Conservation (phyloP, 202 grass and related monocot genomes). For the Bolboschoenoplectus hybrid region DNA sequence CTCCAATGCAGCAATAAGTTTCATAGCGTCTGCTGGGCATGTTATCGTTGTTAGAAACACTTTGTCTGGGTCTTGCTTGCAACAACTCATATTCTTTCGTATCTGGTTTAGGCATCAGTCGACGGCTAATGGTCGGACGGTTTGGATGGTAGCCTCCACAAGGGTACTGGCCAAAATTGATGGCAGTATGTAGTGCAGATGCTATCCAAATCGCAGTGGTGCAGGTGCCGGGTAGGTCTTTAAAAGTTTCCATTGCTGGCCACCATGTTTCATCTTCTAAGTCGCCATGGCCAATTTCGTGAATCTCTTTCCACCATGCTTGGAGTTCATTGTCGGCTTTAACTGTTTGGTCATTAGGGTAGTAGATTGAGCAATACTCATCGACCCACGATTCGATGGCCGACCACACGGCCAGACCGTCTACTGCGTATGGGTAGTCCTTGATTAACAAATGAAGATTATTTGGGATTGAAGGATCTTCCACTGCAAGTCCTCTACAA, state of each 20-base stretch:
- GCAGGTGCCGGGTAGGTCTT: conserved; percentile 57
- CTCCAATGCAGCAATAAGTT: conserved; percentile 62
- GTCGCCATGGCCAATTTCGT: conserved; percentile 72
- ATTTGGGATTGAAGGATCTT: conserved; percentile 44
- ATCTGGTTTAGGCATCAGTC: conserved; percentile 54
- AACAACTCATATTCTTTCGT: conserved; percentile 44
- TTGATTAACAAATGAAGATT: conserved; percentile 72
- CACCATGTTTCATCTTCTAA: conserved; percentile 69
- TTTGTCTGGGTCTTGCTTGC: conserved; percentile 45
- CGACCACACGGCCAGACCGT: conserved; percentile 74
- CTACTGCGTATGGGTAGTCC: conserved; percentile 85
- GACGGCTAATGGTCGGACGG: conserved; percentile 71
- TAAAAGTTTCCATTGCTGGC: conserved; percentile 56
- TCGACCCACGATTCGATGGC: conserved; percentile 67
- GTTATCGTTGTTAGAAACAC: conserved; percentile 75
- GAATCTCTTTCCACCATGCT: conserved; percentile 85
- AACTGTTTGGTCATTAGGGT: conserved; percentile 49
- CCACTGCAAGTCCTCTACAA: conserved; percentile 64
- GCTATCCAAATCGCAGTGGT: conserved; percentile 82
- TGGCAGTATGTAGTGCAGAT: conserved; percentile 75
- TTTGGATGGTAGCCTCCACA: conserved; percentile 78
- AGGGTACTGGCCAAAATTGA: conserved; percentile 89
- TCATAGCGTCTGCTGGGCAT: conserved; percentile 51
- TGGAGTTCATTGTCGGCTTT: conserved; percentile 60
- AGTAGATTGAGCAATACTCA: conserved; percentile 80